Base-by-base conservation (phyloP, 2,329 filamentous ascomycete species). In the Pseudogymnoascus sp. region DNA sequence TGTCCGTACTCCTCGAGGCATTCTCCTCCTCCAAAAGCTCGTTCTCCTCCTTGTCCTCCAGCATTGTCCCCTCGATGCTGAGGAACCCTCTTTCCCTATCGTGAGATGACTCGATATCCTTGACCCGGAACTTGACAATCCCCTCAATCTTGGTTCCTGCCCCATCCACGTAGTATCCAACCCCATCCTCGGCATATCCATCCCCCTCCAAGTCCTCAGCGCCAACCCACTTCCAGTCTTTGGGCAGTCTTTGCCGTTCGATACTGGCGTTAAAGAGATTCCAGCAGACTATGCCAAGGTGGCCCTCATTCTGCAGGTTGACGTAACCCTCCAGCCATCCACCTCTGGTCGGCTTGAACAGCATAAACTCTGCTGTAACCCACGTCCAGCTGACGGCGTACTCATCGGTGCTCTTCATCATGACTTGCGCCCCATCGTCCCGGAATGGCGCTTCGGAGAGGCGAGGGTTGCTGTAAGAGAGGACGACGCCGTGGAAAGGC, bases 231-330 rank as follows among this genome's bases (percentile, higher is more conserved):
- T 78, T 84, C 94, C 93, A 99, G 24, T 83, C 81, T 11, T 77
- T 74, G 0, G 94, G 94, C 13, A 99, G 78, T 36, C 90, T 81
- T 64, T 83, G 84, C 21, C 87, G 81, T 68, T 93, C 88, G 63
- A 99, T 89, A 44, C 88, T 90, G 1, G 93, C 90, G 67, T 94
- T 96, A 80, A 97, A 97, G 66, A 91, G 84, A 73, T 93, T 93
- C 76, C 91, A 92, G 73, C 91, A 94, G 9, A 95, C 85, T 2
- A 97, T 83, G 17, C 93, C 92, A 5, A 99, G 81, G 71, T 97
- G 91, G 5, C 90, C 91, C 68, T 94, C 90, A 57, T 88, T 93
- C 71, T 96, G 90, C 31, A 97, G 79, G 69, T 93, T 94, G 61
- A 97, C 83, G 67, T 82, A 86, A 9, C 91, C 94, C 66, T 92